phyloP scores from a whole-genome alignment of 2,329 filamentous ascomycete genomes.

The Cladorrhinum sp. region DNA sequence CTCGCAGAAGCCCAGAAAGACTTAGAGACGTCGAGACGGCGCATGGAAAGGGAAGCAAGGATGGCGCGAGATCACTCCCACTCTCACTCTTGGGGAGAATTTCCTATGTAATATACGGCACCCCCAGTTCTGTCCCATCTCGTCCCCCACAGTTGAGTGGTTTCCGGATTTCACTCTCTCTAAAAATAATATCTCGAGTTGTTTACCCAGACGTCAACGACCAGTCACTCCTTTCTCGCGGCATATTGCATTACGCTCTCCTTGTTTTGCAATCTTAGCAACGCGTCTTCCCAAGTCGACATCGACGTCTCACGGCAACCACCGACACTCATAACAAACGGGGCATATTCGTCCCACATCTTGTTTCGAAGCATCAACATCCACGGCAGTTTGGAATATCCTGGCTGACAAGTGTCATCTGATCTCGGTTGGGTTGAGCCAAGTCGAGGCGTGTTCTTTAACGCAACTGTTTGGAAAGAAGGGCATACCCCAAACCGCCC shows the following conservation, averaged over 20 bases:
- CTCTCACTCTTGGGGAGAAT: constrained; percentile 10
- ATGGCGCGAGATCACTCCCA: constrained; percentile 20
- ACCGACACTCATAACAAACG: not conserved
- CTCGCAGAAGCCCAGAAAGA: constrained; percentile 9
- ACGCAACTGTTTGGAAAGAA: not conserved
- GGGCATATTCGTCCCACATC: not conserved
- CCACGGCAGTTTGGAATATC: constrained; percentile 14
- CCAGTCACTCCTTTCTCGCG: constrained; percentile 7
- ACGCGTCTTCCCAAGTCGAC: not conserved
- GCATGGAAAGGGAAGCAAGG: constrained; percentile 24
- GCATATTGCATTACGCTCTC: constrained; percentile 5
- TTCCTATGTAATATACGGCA: constrained; percentile 20
- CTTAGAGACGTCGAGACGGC: constrained; percentile 7
- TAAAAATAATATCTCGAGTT: constrained; percentile 9
- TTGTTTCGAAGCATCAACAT: not conserved
- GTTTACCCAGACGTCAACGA: constrained; percentile 11
- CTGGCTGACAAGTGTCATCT: constrained; percentile 13
- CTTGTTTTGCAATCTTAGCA: constrained; percentile 3
- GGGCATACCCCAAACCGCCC: constrained; percentile 11
- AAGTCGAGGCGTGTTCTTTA: not conserved
- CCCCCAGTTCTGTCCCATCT: constrained; percentile 16
- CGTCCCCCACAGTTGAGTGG: constrained; percentile 19
- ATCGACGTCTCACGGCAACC: constrained; percentile 3
- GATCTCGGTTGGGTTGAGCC: constrained; percentile 2
- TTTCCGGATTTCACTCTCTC: constrained; percentile 13